A percentile compares a stretch with the other conserved stretches of the same genome.
These are phyloP conservation scores for Achlya hypogyna DNA, from an alignment of 352 stramenopile genomes.

Conservation along the genomic window DNA sequence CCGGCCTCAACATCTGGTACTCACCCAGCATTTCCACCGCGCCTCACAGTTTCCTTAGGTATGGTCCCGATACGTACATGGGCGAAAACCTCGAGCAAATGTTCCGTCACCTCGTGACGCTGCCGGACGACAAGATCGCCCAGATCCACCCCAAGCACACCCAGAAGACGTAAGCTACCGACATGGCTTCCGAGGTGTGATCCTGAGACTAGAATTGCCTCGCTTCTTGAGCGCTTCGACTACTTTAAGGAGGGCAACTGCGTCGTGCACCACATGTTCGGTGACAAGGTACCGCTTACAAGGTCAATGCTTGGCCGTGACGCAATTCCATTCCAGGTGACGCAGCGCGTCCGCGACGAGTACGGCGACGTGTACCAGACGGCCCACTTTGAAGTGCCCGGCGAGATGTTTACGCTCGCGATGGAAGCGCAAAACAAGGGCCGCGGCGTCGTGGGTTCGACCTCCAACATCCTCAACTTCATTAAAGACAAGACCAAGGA, in stretches of 20 bases:
- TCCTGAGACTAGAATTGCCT: constrained; percentile 33
- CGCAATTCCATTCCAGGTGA: constrained; percentile 22
- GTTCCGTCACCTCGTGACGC: constrained; percentile 73
- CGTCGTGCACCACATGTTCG: constrained; percentile 98
- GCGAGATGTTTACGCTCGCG: constrained; percentile 98
- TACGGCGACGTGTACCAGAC: constrained; percentile 92
- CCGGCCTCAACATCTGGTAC: constrained; percentile 86
- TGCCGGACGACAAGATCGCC: constrained; percentile 74
- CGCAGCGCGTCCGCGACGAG: constrained; percentile 84
- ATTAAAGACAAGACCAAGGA: constrained; percentile 93
- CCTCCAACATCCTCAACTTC: constrained; percentile 96
- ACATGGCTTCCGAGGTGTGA: background rate
- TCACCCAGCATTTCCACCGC: background rate
- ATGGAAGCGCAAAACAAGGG: constrained; percentile 87
- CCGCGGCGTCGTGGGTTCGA: constrained; percentile 91
- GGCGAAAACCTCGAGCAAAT: constrained; percentile 94
- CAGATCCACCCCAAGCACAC: constrained; percentile 81
- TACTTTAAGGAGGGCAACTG: constrained; percentile 96
- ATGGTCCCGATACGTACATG: constrained; percentile 97
- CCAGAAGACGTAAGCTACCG: constrained; percentile 38
- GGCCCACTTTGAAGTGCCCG: constrained; percentile 95
- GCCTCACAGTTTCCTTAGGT: constrained; percentile 19
- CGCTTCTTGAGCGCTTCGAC: constrained; percentile 82
- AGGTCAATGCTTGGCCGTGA: background rate
- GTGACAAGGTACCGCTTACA: constrained; percentile 83